Evolutionary conservation across 345 rosid species (phyloP).

Genomic region (Linum usitatissimum): DNA sequence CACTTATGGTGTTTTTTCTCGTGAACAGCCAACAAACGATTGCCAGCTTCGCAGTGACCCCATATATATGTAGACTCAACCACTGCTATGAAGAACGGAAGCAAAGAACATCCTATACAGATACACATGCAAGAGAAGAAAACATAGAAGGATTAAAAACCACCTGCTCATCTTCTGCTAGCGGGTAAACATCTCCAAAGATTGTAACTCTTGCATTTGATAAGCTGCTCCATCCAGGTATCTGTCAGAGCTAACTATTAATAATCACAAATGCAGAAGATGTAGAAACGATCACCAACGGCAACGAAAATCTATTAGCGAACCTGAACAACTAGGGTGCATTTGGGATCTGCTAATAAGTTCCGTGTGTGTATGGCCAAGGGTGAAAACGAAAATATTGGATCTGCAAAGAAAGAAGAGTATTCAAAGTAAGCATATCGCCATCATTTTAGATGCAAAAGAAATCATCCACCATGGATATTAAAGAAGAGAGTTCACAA

Average conservation of each 20-base stretch:
- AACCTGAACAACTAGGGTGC: constrained; percentile 98
- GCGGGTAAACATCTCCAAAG: constrained; percentile 87
- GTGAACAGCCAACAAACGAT: no score
- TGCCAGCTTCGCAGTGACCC: no score
- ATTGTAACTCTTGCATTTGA: constrained; percentile 95
- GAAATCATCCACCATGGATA: not conserved
- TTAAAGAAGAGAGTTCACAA: not conserved
- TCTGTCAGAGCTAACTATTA: constrained; percentile 34
- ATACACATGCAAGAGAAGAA: not conserved
- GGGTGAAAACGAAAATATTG: constrained; percentile 89
- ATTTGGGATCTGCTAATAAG: constrained; percentile 77
- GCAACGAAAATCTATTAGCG: constrained; percentile 9
- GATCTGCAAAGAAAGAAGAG: constrained; percentile 41
- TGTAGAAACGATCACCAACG: constrained; percentile 1
- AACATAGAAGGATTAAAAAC: not conserved
- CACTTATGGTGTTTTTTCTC: no score
- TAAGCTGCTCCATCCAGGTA: constrained; percentile 98
- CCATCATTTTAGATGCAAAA: not conserved
- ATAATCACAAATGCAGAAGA: constrained; percentile 13
- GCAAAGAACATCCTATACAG: not conserved
- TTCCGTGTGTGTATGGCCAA: constrained; percentile 92
- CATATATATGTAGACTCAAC: not conserved
- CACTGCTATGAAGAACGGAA: not conserved
- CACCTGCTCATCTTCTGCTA: constrained; percentile 81
- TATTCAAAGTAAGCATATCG: not conserved